Evolutionary conservation across 257 asterid species (phyloP), one percentile per base, ranked within the genome.

Genomic region (Penstemon newberryi): DNA sequence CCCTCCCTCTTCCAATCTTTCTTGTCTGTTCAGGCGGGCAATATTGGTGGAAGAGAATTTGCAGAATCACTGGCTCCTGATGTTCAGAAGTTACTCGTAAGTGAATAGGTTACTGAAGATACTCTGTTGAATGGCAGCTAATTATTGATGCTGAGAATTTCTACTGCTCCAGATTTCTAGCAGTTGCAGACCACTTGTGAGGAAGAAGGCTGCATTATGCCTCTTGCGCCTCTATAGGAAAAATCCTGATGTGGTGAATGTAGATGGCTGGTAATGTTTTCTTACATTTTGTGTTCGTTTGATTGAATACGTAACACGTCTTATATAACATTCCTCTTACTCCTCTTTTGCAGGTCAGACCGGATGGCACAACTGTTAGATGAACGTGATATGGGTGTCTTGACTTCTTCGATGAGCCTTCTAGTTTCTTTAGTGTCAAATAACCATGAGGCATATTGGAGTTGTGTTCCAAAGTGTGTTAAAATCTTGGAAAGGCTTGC

Each of bases 61-160:
- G 96, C 99, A 45, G 99, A 95, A 77, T 91, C 99, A 60, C 81
- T 95, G 77, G 97, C 99, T 67, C 99, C 99, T 67, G 99, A 95
- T 91, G 99, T 95, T 75, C 99, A 95, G 80, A 95, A 89, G 84
- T 78, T 95, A 79, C 97, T 95, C 75, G 99, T 95, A 86, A 86
- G 97, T 69, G 45, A 62, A 70, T 63, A 60, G 64, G 56, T 65
- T 82, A 64, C 59, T 58, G 61, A 65, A 78, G 76, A 63, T 56
- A 63, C 40, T 63, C 55, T 63, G 62, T 71, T 60, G 53, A 75
- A 33, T 60, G 45, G 25, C 71, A 41, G 66, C 72, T 65, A 66
- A 39, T 44, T 57, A 37, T 47, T 69, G 69, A 68, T 72, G 66
- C 76, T 80, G 63, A 78, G 49, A 42, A 15, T 73, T 74, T 65